Evolutionary conservation across 2,329 filamentous ascomycete species (phyloP).

Genomic region (Annulohypoxylon truncatum): DNA sequence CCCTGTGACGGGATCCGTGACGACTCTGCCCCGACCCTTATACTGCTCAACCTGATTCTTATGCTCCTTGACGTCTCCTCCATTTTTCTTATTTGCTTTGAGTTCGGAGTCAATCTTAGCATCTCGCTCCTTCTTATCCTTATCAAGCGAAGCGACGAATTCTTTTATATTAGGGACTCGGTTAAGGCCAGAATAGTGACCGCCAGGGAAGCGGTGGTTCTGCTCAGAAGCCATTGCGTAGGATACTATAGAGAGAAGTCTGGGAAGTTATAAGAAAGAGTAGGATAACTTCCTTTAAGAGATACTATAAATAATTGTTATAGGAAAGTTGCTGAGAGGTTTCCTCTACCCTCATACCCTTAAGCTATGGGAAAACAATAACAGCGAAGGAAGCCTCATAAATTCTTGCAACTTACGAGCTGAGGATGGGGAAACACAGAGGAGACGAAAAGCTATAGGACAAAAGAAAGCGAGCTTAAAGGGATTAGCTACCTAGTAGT

Average conservation of each 20-base stretch:
- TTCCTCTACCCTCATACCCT: not conserved
- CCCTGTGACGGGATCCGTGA: slow-evolving; percentile 90
- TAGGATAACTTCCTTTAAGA: slow-evolving; percentile 1
- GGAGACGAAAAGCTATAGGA: not conserved
- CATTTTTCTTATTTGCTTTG: slow-evolving; percentile 52
- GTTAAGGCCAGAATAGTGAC: slow-evolving; percentile 83
- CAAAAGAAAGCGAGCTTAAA: slow-evolving; percentile 12
- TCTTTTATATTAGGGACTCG: slow-evolving; percentile 88
- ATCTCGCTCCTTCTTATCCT: slow-evolving; percentile 81
- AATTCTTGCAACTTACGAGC: not conserved
- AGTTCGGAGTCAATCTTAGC: slow-evolving; percentile 72
- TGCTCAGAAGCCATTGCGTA: slow-evolving; percentile 46
- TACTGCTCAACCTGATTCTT: slow-evolving; percentile 53
- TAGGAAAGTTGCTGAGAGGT: not conserved
- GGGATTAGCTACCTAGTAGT: slow-evolving; percentile 4
- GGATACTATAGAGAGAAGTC: slow-evolving; percentile 2
- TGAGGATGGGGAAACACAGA: not conserved
- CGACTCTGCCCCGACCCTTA: slow-evolving; percentile 70
- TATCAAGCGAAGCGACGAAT: slow-evolving; percentile 82
- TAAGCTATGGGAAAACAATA: slow-evolving; percentile 5
- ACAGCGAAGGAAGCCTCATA: not conserved
- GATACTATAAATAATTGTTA: not conserved
- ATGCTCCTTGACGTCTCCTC: slow-evolving; percentile 56
- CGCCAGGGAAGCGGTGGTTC: slow-evolving; percentile 43
- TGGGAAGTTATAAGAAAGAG: not conserved